These are phyloP conservation scores for Pichia sp. DNA, from an alignment of 1,139 yeast species.

Conservation along the genomic window DNA sequence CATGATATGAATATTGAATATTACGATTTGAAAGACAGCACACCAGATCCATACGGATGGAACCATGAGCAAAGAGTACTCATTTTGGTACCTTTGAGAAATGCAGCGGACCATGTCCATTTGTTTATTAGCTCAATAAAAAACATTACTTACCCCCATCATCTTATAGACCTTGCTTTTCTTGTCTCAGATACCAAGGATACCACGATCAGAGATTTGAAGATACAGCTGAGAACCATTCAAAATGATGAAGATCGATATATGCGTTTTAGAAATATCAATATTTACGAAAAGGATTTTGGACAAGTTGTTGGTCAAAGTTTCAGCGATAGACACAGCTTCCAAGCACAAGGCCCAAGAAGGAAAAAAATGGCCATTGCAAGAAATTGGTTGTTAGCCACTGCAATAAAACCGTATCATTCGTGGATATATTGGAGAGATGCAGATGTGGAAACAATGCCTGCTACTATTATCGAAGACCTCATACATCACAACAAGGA, in stretches of 20 bases:
- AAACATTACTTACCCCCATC: slow-evolving; percentile 50
- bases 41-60: slow-evolving; percentile 48
- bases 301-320: slow-evolving; percentile 66
- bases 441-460: too few species aligned
- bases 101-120: slow-evolving; percentile 53
- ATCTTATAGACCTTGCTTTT: slow-evolving; percentile 49
- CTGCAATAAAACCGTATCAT: too few species aligned
- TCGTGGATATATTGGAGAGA: too few species aligned
- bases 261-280: slow-evolving; percentile 42
- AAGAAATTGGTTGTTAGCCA: slow-evolving; percentile 62
- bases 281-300: slow-evolving; percentile 60
- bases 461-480: too few species aligned
- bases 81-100: slow-evolving; percentile 53
- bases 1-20: slow-evolving; percentile 31
- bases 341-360: slow-evolving; percentile 68
- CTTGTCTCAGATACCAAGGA: slow-evolving; percentile 51
- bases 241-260: slow-evolving; percentile 40
- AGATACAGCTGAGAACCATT: slow-evolving; percentile 35
- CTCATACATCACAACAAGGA: too few species aligned
- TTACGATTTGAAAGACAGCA: slow-evolving; percentile 46
- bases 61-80: slow-evolving; percentile 45
- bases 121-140: slow-evolving; percentile 53
- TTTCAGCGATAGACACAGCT: slow-evolving; percentile 60
- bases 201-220: slow-evolving; percentile 46
- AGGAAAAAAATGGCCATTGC: slow-evolving; percentile 70